Percentiles rank a stretch among this genome's conserved stretches.
Conservation (phyloP, 345 rosid species). For the Populus alba region DNA sequence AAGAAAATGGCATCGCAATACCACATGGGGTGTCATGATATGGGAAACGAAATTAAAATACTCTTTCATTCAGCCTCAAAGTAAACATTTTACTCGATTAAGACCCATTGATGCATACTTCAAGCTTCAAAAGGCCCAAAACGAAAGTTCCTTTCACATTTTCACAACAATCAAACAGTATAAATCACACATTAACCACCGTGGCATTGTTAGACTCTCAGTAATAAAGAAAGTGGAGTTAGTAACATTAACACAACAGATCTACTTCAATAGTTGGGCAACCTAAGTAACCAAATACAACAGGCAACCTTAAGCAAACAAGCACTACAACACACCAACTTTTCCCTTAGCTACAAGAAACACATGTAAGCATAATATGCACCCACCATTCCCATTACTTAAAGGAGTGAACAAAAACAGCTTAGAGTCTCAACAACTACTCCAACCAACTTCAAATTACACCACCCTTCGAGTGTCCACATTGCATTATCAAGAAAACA, state of each 20-base stretch:
- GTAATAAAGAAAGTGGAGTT: constrained; percentile 4
- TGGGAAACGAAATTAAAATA: neutral
- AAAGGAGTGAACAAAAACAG: constrained; percentile 17
- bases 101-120: neutral
- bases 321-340: neutral
- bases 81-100: neutral
- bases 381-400: constrained; percentile 19
- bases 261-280: constrained; percentile 15
- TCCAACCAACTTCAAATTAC: constrained; percentile 28
- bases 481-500: neutral
- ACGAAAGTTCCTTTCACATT: neutral
- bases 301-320: neutral
- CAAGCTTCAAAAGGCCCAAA: neutral
- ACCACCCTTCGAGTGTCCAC: neutral
- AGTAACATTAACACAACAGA: constrained; percentile 16
- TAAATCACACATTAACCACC: neutral
- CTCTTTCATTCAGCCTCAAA: neutral
- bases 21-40: neutral
- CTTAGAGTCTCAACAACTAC: constrained; percentile 34
- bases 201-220: neutral
- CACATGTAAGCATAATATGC: neutral
- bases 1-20: constrained; percentile 12
- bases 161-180: constrained; percentile 19
- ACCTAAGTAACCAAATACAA: neutral
- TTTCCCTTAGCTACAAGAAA: neutral